These are phyloP conservation scores for Afroboletus lepidellus DNA, from an alignment of 1,284 basidiomycete genomes.

Conservation along the genomic window DNA sequence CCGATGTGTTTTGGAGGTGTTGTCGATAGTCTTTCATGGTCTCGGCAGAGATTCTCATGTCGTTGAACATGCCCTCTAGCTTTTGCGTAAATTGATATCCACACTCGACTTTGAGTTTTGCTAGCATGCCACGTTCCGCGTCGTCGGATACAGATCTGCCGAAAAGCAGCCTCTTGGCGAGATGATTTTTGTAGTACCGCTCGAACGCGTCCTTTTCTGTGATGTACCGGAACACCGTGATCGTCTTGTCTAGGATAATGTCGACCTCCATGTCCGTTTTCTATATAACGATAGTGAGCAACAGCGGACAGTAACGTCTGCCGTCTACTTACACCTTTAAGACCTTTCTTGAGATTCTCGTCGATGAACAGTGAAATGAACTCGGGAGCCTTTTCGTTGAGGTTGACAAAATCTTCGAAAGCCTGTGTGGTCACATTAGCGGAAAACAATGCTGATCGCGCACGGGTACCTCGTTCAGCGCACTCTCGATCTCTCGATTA, in stretches of 20 bases:
- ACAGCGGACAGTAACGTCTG: background rate
- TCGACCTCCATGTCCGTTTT: conserved; percentile 96
- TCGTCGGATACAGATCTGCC: conserved; percentile 93
- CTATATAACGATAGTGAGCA: conserved; percentile 41
- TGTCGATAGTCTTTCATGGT: conserved; percentile 75
- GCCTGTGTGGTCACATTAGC: conserved; percentile 52
- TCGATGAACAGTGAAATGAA: conserved; percentile 98
- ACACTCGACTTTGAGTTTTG: conserved; percentile 96
- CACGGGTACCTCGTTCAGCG: conserved; percentile 77
- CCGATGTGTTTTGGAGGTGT: conserved; percentile 55
- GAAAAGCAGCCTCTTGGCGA: conserved; percentile 88
- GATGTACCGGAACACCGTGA: conserved; percentile 93
- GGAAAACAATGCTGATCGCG: background rate
- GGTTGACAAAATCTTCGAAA: conserved; percentile 91
- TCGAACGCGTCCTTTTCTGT: conserved; percentile 98
- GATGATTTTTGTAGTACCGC: conserved; percentile 95
- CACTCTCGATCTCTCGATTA: conserved; percentile 80
- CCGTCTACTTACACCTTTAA: conserved; percentile 77
- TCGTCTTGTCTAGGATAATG: conserved; percentile 87
- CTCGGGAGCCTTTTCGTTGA: conserved; percentile 86
- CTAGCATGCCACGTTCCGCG: conserved; percentile 96
- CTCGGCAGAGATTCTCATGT: conserved; percentile 91
- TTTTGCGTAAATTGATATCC: conserved; percentile 98
- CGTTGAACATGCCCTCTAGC: conserved; percentile 98
- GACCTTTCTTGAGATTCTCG: conserved; percentile 92